These are phyloP conservation scores for Bruguiera parviflora DNA, from an alignment of 345 rosid genomes.

Conservation along the genomic window DNA sequence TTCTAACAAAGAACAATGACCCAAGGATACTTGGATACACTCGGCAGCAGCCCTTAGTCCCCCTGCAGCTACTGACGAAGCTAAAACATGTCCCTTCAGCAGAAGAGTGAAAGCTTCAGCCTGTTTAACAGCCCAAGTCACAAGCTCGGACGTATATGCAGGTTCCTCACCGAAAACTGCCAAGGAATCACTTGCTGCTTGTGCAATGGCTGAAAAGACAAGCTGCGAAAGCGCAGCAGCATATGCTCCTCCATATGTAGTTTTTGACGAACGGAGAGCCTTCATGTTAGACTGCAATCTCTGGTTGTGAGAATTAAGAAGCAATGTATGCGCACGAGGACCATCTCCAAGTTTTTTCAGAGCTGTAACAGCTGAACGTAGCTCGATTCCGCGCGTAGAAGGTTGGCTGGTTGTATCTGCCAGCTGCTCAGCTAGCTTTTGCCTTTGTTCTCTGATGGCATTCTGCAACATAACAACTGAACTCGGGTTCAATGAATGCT, in stretches of 20 bases:
- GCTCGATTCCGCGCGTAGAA: conserved; percentile 66
- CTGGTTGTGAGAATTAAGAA: conserved; percentile 63
- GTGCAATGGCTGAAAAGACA: conserved; percentile 78
- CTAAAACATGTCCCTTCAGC: conserved; percentile 62
- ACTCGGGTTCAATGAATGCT: conserved; percentile 37
- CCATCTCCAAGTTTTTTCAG: conserved; percentile 80
- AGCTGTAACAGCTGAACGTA: conserved; percentile 59
- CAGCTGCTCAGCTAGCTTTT: conserved; percentile 68
- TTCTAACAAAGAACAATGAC: conserved; percentile 73
- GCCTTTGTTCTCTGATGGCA: conserved; percentile 57
- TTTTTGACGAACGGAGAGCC: conserved; percentile 49
- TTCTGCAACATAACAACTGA: conserved; percentile 40
- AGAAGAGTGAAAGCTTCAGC: conserved; percentile 56
- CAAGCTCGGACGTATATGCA: conserved; percentile 81
- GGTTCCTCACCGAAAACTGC: conserved; percentile 79
- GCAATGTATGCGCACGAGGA: conserved; percentile 70
- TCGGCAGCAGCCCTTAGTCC: conserved; percentile 66
- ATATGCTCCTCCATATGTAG: conserved; percentile 51
- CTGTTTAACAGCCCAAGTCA: conserved; percentile 91
- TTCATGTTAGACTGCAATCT: conserved; percentile 52
- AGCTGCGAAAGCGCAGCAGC: conserved; percentile 66
- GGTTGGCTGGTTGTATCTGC: conserved; percentile 61
- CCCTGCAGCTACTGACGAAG: conserved; percentile 76
- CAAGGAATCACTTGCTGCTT: conserved; percentile 72
- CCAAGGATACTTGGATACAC: conserved; percentile 63